Conservation (phyloP, 768 basidiomycete genomes). For the Stropharia rugosoannulata region DNA sequence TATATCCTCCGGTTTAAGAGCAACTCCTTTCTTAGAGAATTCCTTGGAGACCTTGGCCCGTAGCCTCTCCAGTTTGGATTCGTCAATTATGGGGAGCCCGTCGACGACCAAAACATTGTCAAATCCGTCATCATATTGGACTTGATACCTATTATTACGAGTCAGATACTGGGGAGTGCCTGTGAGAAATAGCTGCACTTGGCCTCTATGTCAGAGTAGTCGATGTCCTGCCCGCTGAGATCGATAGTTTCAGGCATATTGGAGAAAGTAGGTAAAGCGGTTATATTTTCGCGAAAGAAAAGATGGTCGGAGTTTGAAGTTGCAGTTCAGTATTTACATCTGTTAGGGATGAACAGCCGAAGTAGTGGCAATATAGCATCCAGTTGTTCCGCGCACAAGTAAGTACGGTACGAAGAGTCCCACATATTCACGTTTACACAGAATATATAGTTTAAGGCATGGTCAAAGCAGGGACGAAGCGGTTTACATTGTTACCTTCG, state of each 20-base stretch:
- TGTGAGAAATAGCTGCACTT: conserved; percentile 46
- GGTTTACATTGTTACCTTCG: too few relatives aligned
- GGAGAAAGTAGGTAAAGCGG: conserved; percentile 12
- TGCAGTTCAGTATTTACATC: conserved; percentile 2
- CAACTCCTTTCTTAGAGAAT: conserved; percentile 77
- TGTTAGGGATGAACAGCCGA: too few relatives aligned
- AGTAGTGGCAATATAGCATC: too few relatives aligned
- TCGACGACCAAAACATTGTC: conserved; percentile 94
- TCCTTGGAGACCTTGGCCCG: conserved; percentile 80
- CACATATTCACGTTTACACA: background rate
- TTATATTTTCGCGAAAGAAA: conserved; percentile 16
- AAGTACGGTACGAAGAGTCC: background rate
- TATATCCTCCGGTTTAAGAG: conserved; percentile 76
- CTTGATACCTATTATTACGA: conserved; percentile 63
- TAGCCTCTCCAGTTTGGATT: conserved; percentile 79
- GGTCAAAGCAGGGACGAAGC: too few relatives aligned
- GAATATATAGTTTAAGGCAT: too few relatives aligned
- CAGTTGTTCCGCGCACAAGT: too few relatives aligned
- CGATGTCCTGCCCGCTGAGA: conserved; percentile 64
- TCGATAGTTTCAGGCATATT: conserved; percentile 46
- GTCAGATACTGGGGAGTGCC: conserved; percentile 2
- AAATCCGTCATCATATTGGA: conserved; percentile 81
- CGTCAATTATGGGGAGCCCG: conserved; percentile 88
- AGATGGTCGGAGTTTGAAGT: conserved; percentile 17
- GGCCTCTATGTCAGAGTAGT: conserved; percentile 86